A percentile compares a stretch with the other conserved stretches of the same genome.
phyloP scores from a whole-genome alignment of 257 asterid species.

The Vinca minor region DNA sequence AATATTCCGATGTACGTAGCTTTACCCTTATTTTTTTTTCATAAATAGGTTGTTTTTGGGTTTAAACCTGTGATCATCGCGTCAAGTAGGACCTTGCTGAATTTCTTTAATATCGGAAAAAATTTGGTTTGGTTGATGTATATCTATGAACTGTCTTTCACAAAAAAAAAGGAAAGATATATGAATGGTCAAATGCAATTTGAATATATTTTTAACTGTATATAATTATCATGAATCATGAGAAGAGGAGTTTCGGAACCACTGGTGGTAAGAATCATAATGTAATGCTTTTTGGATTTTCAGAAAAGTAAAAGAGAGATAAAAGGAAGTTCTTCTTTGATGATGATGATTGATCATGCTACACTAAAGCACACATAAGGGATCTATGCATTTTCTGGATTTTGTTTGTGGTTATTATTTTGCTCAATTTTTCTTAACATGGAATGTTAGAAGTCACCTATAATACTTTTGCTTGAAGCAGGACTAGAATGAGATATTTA shows the following conservation, averaged over 20 bases:
- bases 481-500: not conserved
- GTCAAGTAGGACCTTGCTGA: too few species aligned
- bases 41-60: too few species aligned
- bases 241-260: not conserved
- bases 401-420: not conserved
- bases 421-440: not conserved
- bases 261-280: not conserved
- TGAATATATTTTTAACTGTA: not conserved
- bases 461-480: not conserved
- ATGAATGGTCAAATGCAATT: not conserved
- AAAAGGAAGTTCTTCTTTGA: not conserved
- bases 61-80: too few species aligned
- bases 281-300: not conserved
- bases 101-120: too few species aligned
- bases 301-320: not conserved
- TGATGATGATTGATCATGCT: not conserved
- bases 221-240: not conserved
- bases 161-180: too few species aligned
- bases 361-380: too few species aligned
- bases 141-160: too few species aligned
- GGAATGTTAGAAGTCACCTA: not conserved
- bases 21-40: too few species aligned
- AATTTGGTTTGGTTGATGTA: not conserved
- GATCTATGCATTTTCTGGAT: not conserved
- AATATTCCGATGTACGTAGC: too few species aligned